Conservation (phyloP, 768 basidiomycete genomes). For the Leucocoprinus birnbaumii region DNA sequence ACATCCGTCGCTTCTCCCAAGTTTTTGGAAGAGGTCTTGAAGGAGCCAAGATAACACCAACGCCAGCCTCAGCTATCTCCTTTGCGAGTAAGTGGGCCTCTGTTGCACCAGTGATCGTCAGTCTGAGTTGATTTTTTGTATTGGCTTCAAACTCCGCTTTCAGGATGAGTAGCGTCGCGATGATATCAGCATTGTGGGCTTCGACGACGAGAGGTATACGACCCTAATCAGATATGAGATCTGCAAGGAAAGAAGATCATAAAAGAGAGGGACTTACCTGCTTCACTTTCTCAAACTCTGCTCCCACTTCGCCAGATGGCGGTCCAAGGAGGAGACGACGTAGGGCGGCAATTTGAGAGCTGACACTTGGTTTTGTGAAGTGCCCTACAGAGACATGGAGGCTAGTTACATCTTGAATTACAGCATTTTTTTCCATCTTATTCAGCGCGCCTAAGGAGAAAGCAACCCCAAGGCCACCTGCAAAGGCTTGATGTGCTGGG, state of each 20-base stretch:
- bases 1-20: conserved; percentile 76
- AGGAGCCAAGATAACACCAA: conserved; percentile 49
- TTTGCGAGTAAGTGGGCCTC: conserved; percentile 71
- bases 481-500: conserved; percentile 50
- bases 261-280: conserved; percentile 26
- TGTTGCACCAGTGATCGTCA: conserved; percentile 63
- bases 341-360: conserved; percentile 78
- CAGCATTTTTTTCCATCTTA: conserved; percentile 56
- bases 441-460: conserved; percentile 63
- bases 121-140: conserved; percentile 39
- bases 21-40: conserved; percentile 64
- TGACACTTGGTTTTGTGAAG: conserved; percentile 53
- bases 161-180: conserved; percentile 70
- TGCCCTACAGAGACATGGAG: conserved; percentile 65
- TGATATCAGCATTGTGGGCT: conserved; percentile 76
- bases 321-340: conserved; percentile 58
- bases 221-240: conserved; percentile 57
- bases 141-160: conserved; percentile 58
- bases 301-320: conserved; percentile 31
- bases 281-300: conserved; percentile 44
- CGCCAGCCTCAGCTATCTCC: conserved; percentile 50
- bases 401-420: conserved; percentile 61
- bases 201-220: conserved; percentile 72
- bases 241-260: background rate
- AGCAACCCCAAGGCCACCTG: conserved; percentile 61